Percentiles rank a stretch among this genome's conserved stretches.
Evolutionary conservation across 805 yeast genomes (phyloP).

Genomic region (Hanseniaspora clermontiae): DNA sequence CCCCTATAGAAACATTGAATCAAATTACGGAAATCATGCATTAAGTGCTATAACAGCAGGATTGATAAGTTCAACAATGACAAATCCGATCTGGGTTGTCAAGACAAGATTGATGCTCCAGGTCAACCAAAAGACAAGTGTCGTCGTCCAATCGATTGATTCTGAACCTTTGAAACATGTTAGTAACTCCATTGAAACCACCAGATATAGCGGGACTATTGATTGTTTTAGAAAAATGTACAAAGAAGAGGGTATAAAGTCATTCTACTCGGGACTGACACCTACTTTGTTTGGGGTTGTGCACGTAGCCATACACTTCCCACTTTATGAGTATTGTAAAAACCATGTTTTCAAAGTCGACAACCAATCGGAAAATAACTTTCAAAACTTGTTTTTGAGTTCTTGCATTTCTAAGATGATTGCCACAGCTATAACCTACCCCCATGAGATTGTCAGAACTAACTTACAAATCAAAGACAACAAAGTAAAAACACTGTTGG

Average conservation of each 20-base stretch:
- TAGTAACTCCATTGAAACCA: slow-evolving; percentile 14
- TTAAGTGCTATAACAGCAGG: slow-evolving; percentile 78
- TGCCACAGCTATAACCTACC: slow-evolving; percentile 81
- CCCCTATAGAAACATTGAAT: slow-evolving; percentile 12
- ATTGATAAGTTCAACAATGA: slow-evolving; percentile 63
- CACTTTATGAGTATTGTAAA: slow-evolving; percentile 77
- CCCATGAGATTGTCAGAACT: slow-evolving; percentile 89
- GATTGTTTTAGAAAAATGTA: slow-evolving; percentile 79
- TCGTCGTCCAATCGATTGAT: slow-evolving; percentile 27
- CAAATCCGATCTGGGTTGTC: slow-evolving; percentile 96
- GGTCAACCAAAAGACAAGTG: slow-evolving; percentile 29
- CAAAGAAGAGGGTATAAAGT: slow-evolving; percentile 60
- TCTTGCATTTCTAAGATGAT: slow-evolving; percentile 74
- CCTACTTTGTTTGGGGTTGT: slow-evolving; percentile 83
- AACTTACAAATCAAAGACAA: slow-evolving; percentile 50
- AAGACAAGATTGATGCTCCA: slow-evolving; percentile 90
- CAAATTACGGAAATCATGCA: slow-evolving; percentile 29
- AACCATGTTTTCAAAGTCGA: slow-evolving; percentile 27
- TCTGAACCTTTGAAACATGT: not conserved
- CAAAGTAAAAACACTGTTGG: slow-evolving; percentile 17
- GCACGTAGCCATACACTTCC: slow-evolving; percentile 94
- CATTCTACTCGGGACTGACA: slow-evolving; percentile 77
- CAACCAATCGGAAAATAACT: slow-evolving; percentile 15
- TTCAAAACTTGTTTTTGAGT: slow-evolving; percentile 44
- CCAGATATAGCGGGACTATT: slow-evolving; percentile 54